Evolutionary conservation across 2,329 filamentous ascomycete species (phyloP).

Genomic region (Phyllosticta citriasiana): DNA sequence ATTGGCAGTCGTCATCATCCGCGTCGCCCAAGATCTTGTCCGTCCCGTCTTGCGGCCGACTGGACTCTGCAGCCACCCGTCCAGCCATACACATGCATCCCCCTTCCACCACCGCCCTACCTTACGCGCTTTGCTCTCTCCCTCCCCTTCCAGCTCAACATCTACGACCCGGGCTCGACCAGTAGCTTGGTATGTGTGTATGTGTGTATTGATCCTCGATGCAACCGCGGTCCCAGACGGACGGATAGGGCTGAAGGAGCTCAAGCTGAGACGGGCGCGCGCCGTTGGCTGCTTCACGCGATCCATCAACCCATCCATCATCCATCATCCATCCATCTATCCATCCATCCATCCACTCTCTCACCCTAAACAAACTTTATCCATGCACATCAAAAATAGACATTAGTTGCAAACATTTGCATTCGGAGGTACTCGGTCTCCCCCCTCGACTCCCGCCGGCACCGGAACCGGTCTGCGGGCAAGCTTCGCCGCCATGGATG

Average conservation of each 20-base stretch:
- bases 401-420: neutral
- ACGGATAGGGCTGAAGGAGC: neutral
- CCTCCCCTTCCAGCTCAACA: no score
- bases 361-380: no score
- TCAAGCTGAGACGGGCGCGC: neutral
- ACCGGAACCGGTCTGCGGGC: neutral
- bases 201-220: neutral
- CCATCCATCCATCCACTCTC: no score
- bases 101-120: neutral
- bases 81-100: neutral
- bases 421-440: neutral
- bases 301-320: no score
- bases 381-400: no score
- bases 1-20: neutral
- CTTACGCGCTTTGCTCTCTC: no score
- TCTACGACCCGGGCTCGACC: neutral
- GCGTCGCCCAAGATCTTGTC: neutral
- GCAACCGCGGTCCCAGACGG: neutral
- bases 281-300: neutral
- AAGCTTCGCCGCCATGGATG: neutral
- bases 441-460: neutral
- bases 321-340: no score
- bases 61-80: neutral
- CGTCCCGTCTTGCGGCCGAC: neutral
- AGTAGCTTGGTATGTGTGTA: neutral